Evolutionary conservation across 148 eudicot species (phyloP), one percentile per base, ranked within the genome.

Genomic region (Fallopia convolvulus): DNA sequence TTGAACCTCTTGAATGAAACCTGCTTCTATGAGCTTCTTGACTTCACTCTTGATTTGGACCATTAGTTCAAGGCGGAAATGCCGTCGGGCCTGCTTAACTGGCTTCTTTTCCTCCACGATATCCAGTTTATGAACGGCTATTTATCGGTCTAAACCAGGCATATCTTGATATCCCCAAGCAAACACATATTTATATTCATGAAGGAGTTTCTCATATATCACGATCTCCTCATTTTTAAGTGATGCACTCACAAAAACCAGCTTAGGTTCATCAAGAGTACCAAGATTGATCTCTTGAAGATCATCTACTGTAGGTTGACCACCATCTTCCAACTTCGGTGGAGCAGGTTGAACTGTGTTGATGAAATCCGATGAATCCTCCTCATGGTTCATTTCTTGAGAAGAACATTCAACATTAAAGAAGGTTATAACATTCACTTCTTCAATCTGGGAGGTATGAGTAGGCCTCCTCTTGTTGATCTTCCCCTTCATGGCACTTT

Each of bases 121-220:
- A 36, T 36, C 4, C 39, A 36, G 2, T 36, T 36, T 36, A 2
- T 36, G 39, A 36, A 36, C 3, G 3, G 3, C 39, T 36, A 36
- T 36, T 36, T 36, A 0, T 36, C 3, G 0, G 0, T 36, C 39
- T 36, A 36, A 1, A 0, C 39, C 4, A 36, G 39, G 39, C 39
- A 36, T 36, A 36, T 36, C 39, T 18, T 12, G 39, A 10, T 68
- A 32, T 4, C n/a, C 42, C 72, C 72, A 68, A 2, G 72, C 44
- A 68, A 79, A 23, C 6, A 33, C 41, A 49, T 30, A 56, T 66
- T 82, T 82, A 71, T 70, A 74, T 41, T 47, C 14, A 74, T 44
- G 73, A 75, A 82, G 33, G 70, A 41, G 39, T 14, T n/a, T 2
- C 26, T 23, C 17, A 48, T 48, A 48, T 48, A 48, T 13, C 15